These are phyloP conservation scores for Didymella glomerata DNA, from an alignment of 2,329 filamentous ascomycete species.

Conservation along the genomic window DNA sequence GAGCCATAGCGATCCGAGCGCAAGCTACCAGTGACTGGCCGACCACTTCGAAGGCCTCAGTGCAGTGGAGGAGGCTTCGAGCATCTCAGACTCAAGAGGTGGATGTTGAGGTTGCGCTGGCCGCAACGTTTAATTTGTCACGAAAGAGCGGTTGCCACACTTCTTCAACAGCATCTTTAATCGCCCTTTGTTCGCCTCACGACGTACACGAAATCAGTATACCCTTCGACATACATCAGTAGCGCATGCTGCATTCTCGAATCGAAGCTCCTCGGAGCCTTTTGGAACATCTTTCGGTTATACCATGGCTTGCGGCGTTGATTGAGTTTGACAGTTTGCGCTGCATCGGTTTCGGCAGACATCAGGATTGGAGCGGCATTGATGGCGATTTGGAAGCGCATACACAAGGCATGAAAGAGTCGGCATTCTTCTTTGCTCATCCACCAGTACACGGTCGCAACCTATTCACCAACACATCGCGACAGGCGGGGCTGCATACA, in stretches of 20 bases:
- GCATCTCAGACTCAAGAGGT: constrained; percentile 6
- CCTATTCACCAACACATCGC: background rate
- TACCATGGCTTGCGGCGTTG: constrained; percentile 21
- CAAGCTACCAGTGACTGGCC: constrained; percentile 49
- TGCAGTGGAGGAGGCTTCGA: constrained; percentile 14
- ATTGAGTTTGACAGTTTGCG: constrained; percentile 14
- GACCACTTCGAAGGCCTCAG: constrained; percentile 29
- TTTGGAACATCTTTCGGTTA: constrained; percentile 19
- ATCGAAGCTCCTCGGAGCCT: constrained; percentile 21
- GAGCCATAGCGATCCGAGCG: constrained; percentile 43
- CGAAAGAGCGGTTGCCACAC: constrained; percentile 13
- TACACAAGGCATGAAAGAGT: constrained; percentile 8
- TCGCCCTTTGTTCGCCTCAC: constrained; percentile 19
- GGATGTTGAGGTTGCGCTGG: constrained; percentile 20
- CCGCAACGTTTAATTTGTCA: constrained; percentile 10
- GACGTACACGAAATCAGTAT: constrained; percentile 21
- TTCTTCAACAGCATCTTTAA: constrained; percentile 19
- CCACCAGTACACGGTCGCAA: background rate
- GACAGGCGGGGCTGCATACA: background rate
- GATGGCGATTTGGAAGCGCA: constrained; percentile 16
- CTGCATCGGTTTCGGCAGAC: constrained; percentile 10
- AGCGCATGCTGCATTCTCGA: constrained; percentile 17
- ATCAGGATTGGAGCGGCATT: constrained; percentile 16
- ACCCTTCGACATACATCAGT: constrained; percentile 13
- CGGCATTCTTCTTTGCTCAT: constrained; percentile 1